Evolutionary conservation across 306 rosid species (phyloP), one percentile per base, ranked within the genome.

Genomic region (Prunus persica): DNA sequence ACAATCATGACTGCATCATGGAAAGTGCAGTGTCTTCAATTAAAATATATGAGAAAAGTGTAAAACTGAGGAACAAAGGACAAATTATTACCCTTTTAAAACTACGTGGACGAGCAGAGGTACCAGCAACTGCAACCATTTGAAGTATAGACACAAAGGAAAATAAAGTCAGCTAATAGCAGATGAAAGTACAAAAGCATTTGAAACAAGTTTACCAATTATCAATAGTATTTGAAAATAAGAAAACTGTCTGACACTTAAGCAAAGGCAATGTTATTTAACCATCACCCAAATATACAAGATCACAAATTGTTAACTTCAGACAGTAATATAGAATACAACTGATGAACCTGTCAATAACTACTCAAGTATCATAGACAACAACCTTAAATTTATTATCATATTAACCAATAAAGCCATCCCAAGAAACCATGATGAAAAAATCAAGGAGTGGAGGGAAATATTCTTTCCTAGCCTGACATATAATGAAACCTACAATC

Each of bases 91-190:
- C 97, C 98, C 86, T 84, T 85, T 49, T 93, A 76, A 93, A 93
- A 60, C 89, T 61, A 72, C 94, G 90, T 47, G 97, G 98, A 67
- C 96, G 97, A 20, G 82, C 46, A 61, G 97, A 87, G 77, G 91
- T 88, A 69, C 98, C 96, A 49, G 98, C 98, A 87, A 86, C 98
- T 93, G 91, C 90, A 86, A 75, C 67, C 30, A 67, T 78, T 69
- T n/a, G 75, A 76, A 58, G 67, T 46, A 82, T 72, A 86, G 67
- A 65, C 77, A 80, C 43, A 88, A 81, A 62, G 60, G 64, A 9
- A 80, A 55, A 27, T 20, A 41, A 47, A 54, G 57, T 79, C 45
- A 54, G 50, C 46, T 67, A 63, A 76, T 50, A 60, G 46, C 34
- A 15, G 65, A 61, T 18, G n/a, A 58, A 45, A 45, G 27, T 45